Percentiles rank a stretch among this genome's conserved stretches.
Evolutionary conservation across 2,329 filamentous ascomycete species (phyloP).

Genomic region (Cladophialophora psammophila): DNA sequence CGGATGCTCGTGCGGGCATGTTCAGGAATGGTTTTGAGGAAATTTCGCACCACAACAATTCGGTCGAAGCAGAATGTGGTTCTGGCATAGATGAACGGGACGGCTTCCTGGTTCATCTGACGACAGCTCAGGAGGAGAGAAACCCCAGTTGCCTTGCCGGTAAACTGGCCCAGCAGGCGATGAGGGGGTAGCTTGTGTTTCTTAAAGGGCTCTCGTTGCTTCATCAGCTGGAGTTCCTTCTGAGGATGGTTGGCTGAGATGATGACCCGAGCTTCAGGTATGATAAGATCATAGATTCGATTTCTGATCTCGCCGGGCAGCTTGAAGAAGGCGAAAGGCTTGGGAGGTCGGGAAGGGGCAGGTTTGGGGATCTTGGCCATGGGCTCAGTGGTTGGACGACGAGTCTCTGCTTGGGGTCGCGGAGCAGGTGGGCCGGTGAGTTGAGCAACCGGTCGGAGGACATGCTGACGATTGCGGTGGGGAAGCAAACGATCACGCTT

Average conservation of each 20-base stretch:
- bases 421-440: background rate
- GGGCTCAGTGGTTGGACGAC: background rate
- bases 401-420: background rate
- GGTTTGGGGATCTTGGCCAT: background rate
- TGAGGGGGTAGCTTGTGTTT: slow-evolving; percentile 33
- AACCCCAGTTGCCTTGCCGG: slow-evolving; percentile 11
- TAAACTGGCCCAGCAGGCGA: slow-evolving; percentile 28
- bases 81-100: slow-evolving; percentile 36
- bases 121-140: slow-evolving; percentile 38
- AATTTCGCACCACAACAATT: slow-evolving; percentile 49
- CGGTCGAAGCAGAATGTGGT: slow-evolving; percentile 40
- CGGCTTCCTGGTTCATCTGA: slow-evolving; percentile 38
- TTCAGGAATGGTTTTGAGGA: slow-evolving; percentile 48
- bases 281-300: slow-evolving; percentile 71
- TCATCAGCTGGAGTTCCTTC: slow-evolving; percentile 32
- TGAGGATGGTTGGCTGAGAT: slow-evolving; percentile 36
- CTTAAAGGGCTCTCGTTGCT: slow-evolving; percentile 18
- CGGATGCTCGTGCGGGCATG: slow-evolving; percentile 53
- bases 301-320: slow-evolving; percentile 74
- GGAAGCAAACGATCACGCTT: slow-evolving; percentile 22
- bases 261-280: slow-evolving; percentile 48
- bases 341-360: slow-evolving; percentile 11
- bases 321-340: slow-evolving; percentile 67
- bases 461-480: slow-evolving; percentile 23
- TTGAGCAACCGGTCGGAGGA: slow-evolving; percentile 23